Percentiles rank a stretch among this genome's conserved stretches.
These are phyloP conservation scores for Scheffersomyces lignicola DNA, from an alignment of 1,139 yeast genomes.

Conservation along the genomic window DNA sequence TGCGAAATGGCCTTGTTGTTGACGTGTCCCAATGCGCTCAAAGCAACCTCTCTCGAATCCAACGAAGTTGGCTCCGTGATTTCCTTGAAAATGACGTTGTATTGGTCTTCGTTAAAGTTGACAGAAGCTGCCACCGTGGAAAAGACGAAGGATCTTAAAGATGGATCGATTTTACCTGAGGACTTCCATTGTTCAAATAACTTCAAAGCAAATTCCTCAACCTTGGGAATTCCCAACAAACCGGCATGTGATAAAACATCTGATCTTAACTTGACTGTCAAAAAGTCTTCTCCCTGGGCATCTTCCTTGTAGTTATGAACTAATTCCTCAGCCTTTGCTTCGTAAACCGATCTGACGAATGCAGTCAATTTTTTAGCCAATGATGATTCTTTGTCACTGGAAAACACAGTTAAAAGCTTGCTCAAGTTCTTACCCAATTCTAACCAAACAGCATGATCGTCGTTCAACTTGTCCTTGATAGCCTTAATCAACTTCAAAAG, in stretches of 20 bases:
- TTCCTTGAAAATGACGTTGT: conserved; percentile 49
- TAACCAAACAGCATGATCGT: conserved; percentile 64
- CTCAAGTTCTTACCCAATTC: conserved; percentile 51
- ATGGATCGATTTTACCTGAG: conserved; percentile 50
- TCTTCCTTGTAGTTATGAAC: conserved; percentile 31
- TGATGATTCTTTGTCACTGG: conserved; percentile 35
- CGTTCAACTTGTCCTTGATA: conserved; percentile 46
- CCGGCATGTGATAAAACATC: conserved; percentile 56
- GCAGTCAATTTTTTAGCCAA: conserved; percentile 36
- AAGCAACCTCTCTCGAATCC: conserved; percentile 67
- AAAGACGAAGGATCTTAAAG: conserved; percentile 55
- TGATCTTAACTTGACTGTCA: conserved; percentile 52
- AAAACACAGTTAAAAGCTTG: conserved; percentile 47
- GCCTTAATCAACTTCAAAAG: conserved; percentile 44
- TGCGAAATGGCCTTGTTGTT: conserved; percentile 35
- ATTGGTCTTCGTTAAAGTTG: conserved; percentile 40
- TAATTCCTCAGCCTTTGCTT: conserved; percentile 35
- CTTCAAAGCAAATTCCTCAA: conserved; percentile 45
- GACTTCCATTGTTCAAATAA: conserved; percentile 39
- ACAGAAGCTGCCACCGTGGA: conserved; percentile 48
- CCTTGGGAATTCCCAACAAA: conserved; percentile 45
- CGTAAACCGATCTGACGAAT: conserved; percentile 44
- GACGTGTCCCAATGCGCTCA: conserved; percentile 61
- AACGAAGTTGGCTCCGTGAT: conserved; percentile 57
- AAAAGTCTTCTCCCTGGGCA: conserved; percentile 38